Evolutionary conservation across 768 basidiomycete genomes (phyloP).

Genomic region (Pleurotus platypus): DNA sequence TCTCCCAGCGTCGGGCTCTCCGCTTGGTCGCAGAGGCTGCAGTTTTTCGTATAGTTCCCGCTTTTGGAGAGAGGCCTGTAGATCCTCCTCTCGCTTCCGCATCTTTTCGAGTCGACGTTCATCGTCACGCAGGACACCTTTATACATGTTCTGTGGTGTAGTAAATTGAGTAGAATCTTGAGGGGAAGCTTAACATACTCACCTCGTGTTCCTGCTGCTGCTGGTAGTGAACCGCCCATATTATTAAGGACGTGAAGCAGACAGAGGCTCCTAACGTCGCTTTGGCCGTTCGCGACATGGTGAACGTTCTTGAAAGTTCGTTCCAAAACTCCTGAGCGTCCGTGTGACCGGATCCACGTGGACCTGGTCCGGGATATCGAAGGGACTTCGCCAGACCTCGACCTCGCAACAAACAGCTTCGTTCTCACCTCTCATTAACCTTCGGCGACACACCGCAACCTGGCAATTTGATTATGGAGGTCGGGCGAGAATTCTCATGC

Average conservation of each 20-base stretch:
- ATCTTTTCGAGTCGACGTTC: constrained; percentile 70
- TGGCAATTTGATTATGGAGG: no score
- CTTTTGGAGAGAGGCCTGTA: constrained; percentile 58
- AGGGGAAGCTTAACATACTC: constrained; percentile 8
- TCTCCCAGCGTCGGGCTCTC: background rate
- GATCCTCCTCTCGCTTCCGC: constrained; percentile 58
- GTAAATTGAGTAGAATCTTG: background rate
- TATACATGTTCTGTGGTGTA: constrained; percentile 76
- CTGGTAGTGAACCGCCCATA: constrained; percentile 89
- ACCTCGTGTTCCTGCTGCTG: constrained; percentile 85
- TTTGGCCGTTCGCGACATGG: constrained; percentile 67
- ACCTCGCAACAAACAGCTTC: no score
- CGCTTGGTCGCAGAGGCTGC: constrained; percentile 27
- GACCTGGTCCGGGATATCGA: no score
- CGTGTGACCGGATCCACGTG: no score
- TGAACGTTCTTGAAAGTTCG: background rate
- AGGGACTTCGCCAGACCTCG: no score
- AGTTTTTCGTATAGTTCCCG: constrained; percentile 62
- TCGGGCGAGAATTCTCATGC: no score
- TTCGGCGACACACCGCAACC: no score
- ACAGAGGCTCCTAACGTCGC: constrained; percentile 69
- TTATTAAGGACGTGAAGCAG: constrained; percentile 58
- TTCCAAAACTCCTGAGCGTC: no score
- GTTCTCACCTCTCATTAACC: background rate
- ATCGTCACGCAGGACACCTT: constrained; percentile 87